Conservation (phyloP, 2,329 filamentous ascomycete species). For the Xylariaceae sp. region DNA sequence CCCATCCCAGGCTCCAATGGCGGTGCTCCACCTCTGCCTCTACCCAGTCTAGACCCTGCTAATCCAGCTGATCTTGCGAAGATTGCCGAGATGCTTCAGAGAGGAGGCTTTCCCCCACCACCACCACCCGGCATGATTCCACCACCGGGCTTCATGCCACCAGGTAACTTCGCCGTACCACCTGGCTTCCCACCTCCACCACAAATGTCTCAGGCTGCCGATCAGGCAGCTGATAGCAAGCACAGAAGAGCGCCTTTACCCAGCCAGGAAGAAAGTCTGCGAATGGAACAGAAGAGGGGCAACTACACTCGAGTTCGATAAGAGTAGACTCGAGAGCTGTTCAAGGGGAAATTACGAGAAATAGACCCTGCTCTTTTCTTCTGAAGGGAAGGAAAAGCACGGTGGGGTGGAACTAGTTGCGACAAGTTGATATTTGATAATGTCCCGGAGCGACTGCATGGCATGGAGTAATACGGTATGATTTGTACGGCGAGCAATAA, state of each 20-base stretch:
- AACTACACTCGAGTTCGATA: constrained; percentile 53
- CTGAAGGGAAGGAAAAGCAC: neutral
- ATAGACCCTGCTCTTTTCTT: no score
- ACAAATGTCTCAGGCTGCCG: constrained; percentile 20
- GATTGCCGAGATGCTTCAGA: constrained; percentile 60
- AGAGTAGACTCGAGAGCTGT: neutral
- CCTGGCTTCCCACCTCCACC: constrained; percentile 31
- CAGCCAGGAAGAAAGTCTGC: constrained; percentile 76
- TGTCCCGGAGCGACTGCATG: neutral
- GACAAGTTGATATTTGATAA: neutral
- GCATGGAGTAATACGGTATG: neutral
- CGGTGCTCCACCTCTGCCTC: constrained; percentile 34
- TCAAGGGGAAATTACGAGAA: neutral
- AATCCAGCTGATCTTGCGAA: constrained; percentile 57
- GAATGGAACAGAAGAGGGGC: constrained; percentile 65
- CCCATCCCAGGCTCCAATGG: constrained; percentile 39
- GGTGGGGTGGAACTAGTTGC: neutral
- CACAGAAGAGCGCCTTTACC: constrained; percentile 78
- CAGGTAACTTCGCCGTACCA: constrained; percentile 39
- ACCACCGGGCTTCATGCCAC: constrained; percentile 41
- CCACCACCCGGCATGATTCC: constrained; percentile 48
- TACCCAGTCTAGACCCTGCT: constrained; percentile 52
- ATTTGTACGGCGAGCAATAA: no score
- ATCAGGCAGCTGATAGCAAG: constrained; percentile 31
- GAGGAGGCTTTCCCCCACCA: constrained; percentile 57